Base-by-base conservation (phyloP, 2,329 filamentous ascomycete genomes). In the Ophiostoma ulmi region DNA sequence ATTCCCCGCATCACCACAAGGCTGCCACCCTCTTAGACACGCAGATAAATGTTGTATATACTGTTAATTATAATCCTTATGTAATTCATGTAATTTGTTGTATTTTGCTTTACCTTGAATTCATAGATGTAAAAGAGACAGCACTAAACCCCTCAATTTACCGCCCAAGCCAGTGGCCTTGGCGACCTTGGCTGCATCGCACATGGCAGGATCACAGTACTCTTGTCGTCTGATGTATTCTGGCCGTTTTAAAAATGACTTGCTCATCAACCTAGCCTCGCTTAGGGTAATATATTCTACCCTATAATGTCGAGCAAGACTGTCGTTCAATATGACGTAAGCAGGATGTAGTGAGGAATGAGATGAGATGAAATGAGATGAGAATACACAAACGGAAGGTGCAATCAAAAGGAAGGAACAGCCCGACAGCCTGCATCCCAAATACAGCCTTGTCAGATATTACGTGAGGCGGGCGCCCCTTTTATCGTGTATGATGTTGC, bases 171-270 rank as follows among this genome's bases (percentile, higher is more conserved):
- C 35, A 13, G 20, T 36, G 63, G 63, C 63, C 63, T 65, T 39
- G 63, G 63, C 63, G n/a, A 39, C 63, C 44, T 65, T 65, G 63
- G 63, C 63, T 65, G 63, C 63, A 65, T 39, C n/a, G 8, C 52
- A 58, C 22, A 11, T 26, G n/a, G n/a, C 22, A 48, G 44, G 44
- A 48, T 48, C 44, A 48, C 52, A 26, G 22, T 44, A 58, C 22
- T 58, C 52, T n/a, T 20, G 44, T 48, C 44, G 17, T 48, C 44
- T 48, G 44, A n/a, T n/a, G 17, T 3, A 20, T 48, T n/a, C 31
- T 48, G 44, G 1, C 17, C 1, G 17, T n/a, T n/a, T 48, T 39
- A 1, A 8, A 48, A n/a, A n/a, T 7, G 5, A 48, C 31, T 31
- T 31, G 31, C 31, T 3, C 31, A 26, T 14, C 8, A 58, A 44